A percentile compares a stretch with the other conserved stretches of the same genome.
Conservation (phyloP, 2,329 filamentous ascomycete genomes). For the Sclerotinia sclerotiorum region DNA sequence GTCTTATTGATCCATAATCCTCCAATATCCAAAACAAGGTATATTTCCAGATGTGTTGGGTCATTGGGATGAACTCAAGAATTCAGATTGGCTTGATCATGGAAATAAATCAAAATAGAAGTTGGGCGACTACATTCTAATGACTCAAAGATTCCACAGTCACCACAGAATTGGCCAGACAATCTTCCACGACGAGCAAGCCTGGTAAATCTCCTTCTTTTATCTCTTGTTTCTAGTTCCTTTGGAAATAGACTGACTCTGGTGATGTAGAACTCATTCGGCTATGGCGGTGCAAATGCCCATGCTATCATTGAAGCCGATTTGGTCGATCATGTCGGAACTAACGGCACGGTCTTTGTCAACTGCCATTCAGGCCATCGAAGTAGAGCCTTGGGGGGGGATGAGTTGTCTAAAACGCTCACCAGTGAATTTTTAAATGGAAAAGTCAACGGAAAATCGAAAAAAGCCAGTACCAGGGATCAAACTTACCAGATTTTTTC, state of each 20-base stretch:
- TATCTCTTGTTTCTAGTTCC: no score
- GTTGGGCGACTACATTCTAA: neutral
- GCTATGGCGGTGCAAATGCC: constrained; percentile 28
- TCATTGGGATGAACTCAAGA: no score
- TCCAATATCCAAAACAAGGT: no score
- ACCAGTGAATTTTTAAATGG: neutral
- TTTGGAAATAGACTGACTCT: neutral
- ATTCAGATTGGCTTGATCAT: no score
- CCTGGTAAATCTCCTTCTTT: neutral
- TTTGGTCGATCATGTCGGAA: neutral
- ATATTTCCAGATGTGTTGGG: no score
- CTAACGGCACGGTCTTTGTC: neutral
- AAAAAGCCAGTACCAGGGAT: neutral
- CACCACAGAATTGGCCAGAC: neutral
- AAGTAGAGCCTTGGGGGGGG: neutral
- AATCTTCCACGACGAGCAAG: neutral
- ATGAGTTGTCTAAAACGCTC: neutral
- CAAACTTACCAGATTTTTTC: neutral
- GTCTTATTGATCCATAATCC: no score
- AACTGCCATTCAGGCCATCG: neutral
- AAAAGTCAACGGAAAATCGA: neutral
- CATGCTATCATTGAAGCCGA: constrained; percentile 35
- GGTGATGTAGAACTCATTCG: constrained; percentile 20
- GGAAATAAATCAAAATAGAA: no score
- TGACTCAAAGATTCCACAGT: neutral